A percentile compares a stretch with the other conserved stretches of the same genome.
Conservation (phyloP, 2,329 filamentous ascomycete genomes). For the Coniochaeta pulveracea region DNA sequence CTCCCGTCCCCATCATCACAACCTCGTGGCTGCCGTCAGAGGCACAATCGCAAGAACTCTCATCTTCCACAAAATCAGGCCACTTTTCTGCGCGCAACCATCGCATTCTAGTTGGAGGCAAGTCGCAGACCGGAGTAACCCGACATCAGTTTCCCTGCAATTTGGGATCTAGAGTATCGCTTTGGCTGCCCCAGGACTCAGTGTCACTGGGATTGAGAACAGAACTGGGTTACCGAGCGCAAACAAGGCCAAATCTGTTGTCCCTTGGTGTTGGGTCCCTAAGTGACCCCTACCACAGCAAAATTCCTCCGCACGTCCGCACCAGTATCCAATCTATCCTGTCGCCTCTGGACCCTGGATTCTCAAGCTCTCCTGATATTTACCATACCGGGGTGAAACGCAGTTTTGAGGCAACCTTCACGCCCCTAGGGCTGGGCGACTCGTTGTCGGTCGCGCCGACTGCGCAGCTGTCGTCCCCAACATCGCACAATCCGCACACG, state of each 20-base stretch:
- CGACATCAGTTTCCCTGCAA: not conserved
- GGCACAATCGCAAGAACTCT: too few species aligned
- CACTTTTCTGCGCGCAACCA: not conserved
- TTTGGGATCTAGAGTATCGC: too few species aligned
- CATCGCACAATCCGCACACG: conserved; percentile 9
- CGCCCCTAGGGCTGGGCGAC: conserved; percentile 15
- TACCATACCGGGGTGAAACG: conserved; percentile 23
- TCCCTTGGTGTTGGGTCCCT: too few species aligned
- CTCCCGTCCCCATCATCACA: not conserved
- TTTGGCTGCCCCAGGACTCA: not conserved
- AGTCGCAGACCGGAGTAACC: not conserved
- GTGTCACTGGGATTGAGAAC: not conserved
- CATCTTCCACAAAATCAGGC: too few species aligned
- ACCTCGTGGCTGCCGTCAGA: not conserved
- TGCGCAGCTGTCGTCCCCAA: conserved; percentile 4
- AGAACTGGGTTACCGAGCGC: too few species aligned
- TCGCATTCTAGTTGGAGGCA: not conserved
- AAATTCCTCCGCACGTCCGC: conserved; percentile 37
- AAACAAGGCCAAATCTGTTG: not conserved
- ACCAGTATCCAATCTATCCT: conserved; percentile 34
- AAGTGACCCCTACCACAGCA: conserved; percentile 30
- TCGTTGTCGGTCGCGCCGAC: conserved; percentile 16
- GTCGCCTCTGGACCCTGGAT: conserved; percentile 30
- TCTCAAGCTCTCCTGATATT: conserved; percentile 26
- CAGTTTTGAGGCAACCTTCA: conserved; percentile 23